phyloP scores from a whole-genome alignment of 1,139 yeast species.

The Meyerozyma sp. region DNA sequence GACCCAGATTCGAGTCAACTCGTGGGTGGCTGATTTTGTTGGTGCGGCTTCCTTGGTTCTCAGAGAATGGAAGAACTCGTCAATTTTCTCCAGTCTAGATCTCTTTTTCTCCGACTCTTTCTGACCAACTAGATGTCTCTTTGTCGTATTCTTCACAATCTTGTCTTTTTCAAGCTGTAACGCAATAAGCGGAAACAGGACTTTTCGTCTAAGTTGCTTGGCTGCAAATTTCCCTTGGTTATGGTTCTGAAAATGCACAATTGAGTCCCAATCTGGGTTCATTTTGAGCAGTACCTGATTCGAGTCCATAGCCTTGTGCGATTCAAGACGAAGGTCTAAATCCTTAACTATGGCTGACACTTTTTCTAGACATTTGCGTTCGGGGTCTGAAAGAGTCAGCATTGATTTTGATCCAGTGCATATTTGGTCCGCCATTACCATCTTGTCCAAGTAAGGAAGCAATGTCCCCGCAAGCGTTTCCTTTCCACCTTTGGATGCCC shows the following conservation, averaged over 20 bases:
- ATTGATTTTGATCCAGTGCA: slow-evolving; percentile 22
- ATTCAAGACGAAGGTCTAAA: slow-evolving; percentile 27
- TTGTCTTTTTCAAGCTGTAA: slow-evolving; percentile 36
- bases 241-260: slow-evolving; percentile 22
- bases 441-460: slow-evolving; percentile 43
- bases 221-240: slow-evolving; percentile 13
- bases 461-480: slow-evolving; percentile 24
- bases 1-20: slow-evolving; percentile 65
- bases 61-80: slow-evolving; percentile 34
- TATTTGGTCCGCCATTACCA: slow-evolving; percentile 37
- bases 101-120: slow-evolving; percentile 24
- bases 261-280: slow-evolving; percentile 33
- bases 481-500: slow-evolving; percentile 17
- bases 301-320: slow-evolving; percentile 29
- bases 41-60: slow-evolving; percentile 15
- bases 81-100: slow-evolving; percentile 19
- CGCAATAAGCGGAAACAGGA: slow-evolving; percentile 34
- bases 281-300: slow-evolving; percentile 24
- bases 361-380: slow-evolving; percentile 22
- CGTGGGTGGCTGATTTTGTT: slow-evolving; percentile 12
- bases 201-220: slow-evolving; percentile 25
- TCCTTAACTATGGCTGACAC: slow-evolving; percentile 23
- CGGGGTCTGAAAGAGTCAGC: slow-evolving; percentile 16
- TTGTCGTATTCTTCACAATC: slow-evolving; percentile 19
- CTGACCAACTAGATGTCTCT: slow-evolving; percentile 20